Evolutionary conservation across 192 early-diverging fungal genomes (phyloP), one percentile per base, ranked within the genome.

Genomic region (Backusella tuberculispora): DNA sequence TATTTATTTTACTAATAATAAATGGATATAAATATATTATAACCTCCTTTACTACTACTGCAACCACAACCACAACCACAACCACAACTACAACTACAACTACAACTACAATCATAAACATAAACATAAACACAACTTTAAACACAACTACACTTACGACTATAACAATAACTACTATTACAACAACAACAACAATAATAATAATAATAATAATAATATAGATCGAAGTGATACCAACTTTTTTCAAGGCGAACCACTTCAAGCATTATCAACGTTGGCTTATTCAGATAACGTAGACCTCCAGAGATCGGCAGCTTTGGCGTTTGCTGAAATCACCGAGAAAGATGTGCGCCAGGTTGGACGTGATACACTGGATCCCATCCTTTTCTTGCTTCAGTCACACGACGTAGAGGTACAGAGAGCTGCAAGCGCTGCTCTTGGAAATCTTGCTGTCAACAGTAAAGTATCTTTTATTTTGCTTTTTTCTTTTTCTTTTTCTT

Each of bases 291-390:
- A 93, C 78, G 89, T 94, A 38, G 93, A 94, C 71, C 76, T 95
- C 67, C 93, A 96, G 79, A 85, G 94, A 38, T 95, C 93, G 6
- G 95, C 94, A 0, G 93, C 95, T 21, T 84, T 95, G 74, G 94
- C 94, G 3, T 96, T 95, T 83, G 93, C 91, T 63, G 95, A 96
- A 78, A 92, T 96, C 42, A 95, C 95, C 26, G 95, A 96, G 80
- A 91, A 91, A 83, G 93, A 95, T 83, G 92, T 91, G 15, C 89
- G 92, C 64, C 90, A 89, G 24, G 91, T 94, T 44, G 87, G 87
- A 53, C 84, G 91, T 37, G 91, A 93, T 72, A 91, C 91, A 5
- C 73, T 95, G 70, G 91, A 95, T 75, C 94, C 94, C 4, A 91
- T 95, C 29, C 83, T 93, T 71, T 94, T 91, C 76, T 80, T 97